Evolutionary conservation across 75 land plant genomes (phyloP), one percentile per base, ranked within the genome.

Genomic region (Picea glauca): DNA sequence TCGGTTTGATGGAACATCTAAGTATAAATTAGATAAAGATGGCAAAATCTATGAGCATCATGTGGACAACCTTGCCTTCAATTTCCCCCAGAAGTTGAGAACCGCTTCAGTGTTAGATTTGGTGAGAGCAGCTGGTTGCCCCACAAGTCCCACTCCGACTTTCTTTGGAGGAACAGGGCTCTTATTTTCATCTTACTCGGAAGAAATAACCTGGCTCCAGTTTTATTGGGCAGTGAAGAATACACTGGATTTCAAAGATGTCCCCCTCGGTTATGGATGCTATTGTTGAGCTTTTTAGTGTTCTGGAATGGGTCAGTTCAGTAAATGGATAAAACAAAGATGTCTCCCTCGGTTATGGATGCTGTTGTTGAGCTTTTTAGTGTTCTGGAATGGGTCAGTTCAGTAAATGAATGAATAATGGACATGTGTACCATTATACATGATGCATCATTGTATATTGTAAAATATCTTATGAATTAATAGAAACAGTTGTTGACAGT

Each of bases 41-140:
- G 94, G 96, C 23, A 91, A 88, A 58, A 93, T 93, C 72, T 93
- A 92, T 68, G 96, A 93, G 80, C 96, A 93, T 77, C 87, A 88
- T 75, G 90, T 93, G 9, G 94, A 93, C 70, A 93, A 93, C 30
- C 77, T 93, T 32, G 94, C 90, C 15, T 81, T 86, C 66, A 91
- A 91, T 78, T 87, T 87, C 67, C 96, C 93, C 7, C 78, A 64
- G 76, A 80, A 72, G 46, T 78, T 72, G 78, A 58, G 14, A 9
- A 77, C 91, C 7, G 84, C 81, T 11, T 81, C 89, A 5, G 95
- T 94, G 67, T 72, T 96, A 79, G 96, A 94, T 75, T 76, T 94
- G 82, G 98, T 89, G n/a, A 32, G 75, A n/a, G 87, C 89, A 13
- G 77, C 92, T 50, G 83, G 92, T 1, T 80, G 84, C 61, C 88